Evolutionary conservation across 2,329 filamentous ascomycete species (phyloP), one percentile per base, ranked within the genome.

Genomic region (Colletotrichum tofieldiae): DNA sequence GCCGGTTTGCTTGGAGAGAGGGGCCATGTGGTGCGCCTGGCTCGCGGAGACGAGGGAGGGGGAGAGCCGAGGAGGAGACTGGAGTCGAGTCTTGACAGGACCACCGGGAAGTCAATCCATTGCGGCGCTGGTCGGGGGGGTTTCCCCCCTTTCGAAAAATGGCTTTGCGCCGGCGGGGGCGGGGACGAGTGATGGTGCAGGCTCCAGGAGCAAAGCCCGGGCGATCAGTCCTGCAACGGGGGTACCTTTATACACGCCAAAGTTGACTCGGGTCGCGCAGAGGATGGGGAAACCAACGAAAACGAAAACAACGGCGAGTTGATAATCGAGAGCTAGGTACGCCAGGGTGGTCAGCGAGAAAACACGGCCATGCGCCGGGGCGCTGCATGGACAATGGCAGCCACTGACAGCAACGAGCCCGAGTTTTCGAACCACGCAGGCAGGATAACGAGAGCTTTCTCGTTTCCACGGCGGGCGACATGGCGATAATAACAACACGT

Each of bases 131-230:
- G 47, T 35, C 59, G 59, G 37, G 18, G 49, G 23, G 29, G 1
- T 54, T 59, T 41, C 29, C 45, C 18, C 26, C 26, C 29, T 23
- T 26, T 2, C 18, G 7, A 20, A 29, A 39, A 52, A 69, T 64
- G 52, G 65, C 54, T 45, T 63, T 59, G 65, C 58, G 65, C 58
- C 65, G 70, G 54, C 52, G 70, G 70, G 65, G 52, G 70, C 59
- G 69, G 65, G 59, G 70, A 56, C 65, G 23, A 61, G 37, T 49
- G 45, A 69, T 58, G 65, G 69, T 68, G 69, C 69, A 58, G 65
- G 35, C 43, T 52, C 37, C 54, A 64, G 65, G 37, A 70, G 61
- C 54, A 70, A 65, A 72, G 45, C 43, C 59, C 54, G 54, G 62
- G 37, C 62, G 41, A 62, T 35, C 41, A 49, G 29, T 51, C 12